A percentile compares a stretch with the other conserved stretches of the same genome.
phyloP scores from a whole-genome alignment of 2,329 filamentous ascomycete genomes.

The Microsporum ferrugineum region DNA sequence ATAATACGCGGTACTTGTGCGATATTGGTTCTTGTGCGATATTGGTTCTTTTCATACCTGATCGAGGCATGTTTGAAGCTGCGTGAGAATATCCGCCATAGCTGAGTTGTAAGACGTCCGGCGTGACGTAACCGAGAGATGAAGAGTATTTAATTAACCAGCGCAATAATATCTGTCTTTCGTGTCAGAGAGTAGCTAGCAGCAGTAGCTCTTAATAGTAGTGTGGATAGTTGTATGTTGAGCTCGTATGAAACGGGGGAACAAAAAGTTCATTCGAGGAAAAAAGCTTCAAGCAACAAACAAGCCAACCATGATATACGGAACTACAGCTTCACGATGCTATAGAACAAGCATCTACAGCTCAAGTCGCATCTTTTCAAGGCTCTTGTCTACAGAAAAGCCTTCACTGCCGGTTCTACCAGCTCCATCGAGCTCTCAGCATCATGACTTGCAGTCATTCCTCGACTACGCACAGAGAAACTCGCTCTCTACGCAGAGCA shows the following conservation, averaged over 20 bases:
- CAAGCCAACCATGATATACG: background rate
- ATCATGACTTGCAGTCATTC: constrained; percentile 31
- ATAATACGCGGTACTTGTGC: background rate
- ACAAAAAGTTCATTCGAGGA: background rate
- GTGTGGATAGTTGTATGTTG: no score
- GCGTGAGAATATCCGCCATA: constrained; percentile 40
- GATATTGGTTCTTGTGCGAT: background rate
- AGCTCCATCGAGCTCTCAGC: constrained; percentile 24
- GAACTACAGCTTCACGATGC: background rate
- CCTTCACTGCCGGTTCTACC: constrained; percentile 21
- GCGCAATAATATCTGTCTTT: background rate
- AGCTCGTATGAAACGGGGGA: background rate
- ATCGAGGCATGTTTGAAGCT: constrained; percentile 41
- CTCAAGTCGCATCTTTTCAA: background rate
- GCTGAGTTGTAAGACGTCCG: background rate
- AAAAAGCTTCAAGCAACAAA: background rate
- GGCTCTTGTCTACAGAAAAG: background rate
- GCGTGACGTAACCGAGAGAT: background rate
- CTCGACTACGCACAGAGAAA: constrained; percentile 31
- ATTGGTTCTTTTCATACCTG: constrained; percentile 24
- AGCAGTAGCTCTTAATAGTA: no score
- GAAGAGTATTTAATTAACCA: background rate
- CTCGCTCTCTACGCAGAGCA: constrained; percentile 27
- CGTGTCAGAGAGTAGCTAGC: no score
- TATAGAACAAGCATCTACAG: background rate